Evolutionary conservation across 441 rosid species (phyloP).

Genomic region (Kokia cookei): DNA sequence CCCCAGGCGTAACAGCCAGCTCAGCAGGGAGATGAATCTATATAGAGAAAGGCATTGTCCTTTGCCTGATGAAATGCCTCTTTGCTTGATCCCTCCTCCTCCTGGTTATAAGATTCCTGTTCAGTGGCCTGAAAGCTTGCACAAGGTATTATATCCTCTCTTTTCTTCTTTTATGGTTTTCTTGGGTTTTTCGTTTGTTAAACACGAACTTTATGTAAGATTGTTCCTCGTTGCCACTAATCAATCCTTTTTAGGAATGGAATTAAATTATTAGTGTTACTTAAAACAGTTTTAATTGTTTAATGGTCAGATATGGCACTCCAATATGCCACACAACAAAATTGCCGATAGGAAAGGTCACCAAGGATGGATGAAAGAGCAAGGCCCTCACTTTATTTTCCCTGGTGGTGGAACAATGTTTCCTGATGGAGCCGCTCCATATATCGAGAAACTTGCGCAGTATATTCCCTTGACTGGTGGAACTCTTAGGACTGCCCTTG

Average conservation of each 20-base stretch:
- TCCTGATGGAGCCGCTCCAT: constrained; percentile 86
- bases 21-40: constrained; percentile 89
- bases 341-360: constrained; percentile 96
- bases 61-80: constrained; percentile 64
- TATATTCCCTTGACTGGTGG: constrained; percentile 74
- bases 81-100: constrained; percentile 86
- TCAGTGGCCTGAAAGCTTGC: constrained; percentile 90
- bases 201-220: not conserved
- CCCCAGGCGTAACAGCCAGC: constrained; percentile 54
- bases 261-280: not conserved
- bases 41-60: constrained; percentile 96
- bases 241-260: not conserved
- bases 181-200: too few species aligned
- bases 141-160: constrained; percentile 44
- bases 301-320: constrained; percentile 76
- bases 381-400: constrained; percentile 68
- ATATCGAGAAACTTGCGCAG: constrained; percentile 80
- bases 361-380: constrained; percentile 97
- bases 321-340: constrained; percentile 89
- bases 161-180: too few species aligned
- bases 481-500: constrained; percentile 83
- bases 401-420: constrained; percentile 99
- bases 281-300: not conserved
- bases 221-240: not conserved
- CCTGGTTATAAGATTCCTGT: constrained; percentile 38